These are phyloP conservation scores for Nitzschia sp. DNA, from an alignment of 108 stramenopile species.

Conservation along the genomic window DNA sequence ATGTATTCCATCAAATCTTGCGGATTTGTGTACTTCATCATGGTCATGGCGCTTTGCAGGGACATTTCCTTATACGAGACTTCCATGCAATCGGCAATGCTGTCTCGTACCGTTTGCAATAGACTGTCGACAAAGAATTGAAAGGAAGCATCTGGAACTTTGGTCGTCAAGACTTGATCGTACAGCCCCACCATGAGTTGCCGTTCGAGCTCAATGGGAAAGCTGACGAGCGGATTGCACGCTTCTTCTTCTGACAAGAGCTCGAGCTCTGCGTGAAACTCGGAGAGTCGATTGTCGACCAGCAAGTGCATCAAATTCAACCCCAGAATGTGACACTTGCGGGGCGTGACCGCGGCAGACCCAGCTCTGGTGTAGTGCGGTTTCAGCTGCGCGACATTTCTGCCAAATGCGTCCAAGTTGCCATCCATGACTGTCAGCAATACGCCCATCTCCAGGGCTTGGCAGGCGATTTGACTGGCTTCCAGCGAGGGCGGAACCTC, in stretches of 20 bases:
- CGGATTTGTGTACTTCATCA: conserved; percentile 75
- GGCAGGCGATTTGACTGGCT: conserved; percentile 38
- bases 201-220: conserved; percentile 83
- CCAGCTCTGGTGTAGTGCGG: conserved; percentile 52
- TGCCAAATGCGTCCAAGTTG: conserved; percentile 84
- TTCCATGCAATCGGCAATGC: conserved; percentile 88
- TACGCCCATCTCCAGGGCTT: conserved; percentile 79
- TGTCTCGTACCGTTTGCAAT: conserved; percentile 78
- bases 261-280: conserved; percentile 91
- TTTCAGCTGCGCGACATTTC: conserved; percentile 80
- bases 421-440: conserved; percentile 75
- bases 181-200: conserved; percentile 88
- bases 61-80: conserved; percentile 75
- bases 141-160: conserved; percentile 76
- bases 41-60: conserved; percentile 60
- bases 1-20: conserved; percentile 76
- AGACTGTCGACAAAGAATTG: conserved; percentile 78
- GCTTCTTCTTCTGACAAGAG: conserved; percentile 75
- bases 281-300: conserved; percentile 85
- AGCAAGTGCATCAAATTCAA: conserved; percentile 86
- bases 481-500: conserved; percentile 35
- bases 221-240: conserved; percentile 57
- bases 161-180: conserved; percentile 69
- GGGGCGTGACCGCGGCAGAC: conserved; percentile 7
- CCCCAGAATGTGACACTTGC: conserved; percentile 77